phyloP scores from a whole-genome alignment of 192 early-diverging fungal species.

The Linnemannia elongata region DNA sequence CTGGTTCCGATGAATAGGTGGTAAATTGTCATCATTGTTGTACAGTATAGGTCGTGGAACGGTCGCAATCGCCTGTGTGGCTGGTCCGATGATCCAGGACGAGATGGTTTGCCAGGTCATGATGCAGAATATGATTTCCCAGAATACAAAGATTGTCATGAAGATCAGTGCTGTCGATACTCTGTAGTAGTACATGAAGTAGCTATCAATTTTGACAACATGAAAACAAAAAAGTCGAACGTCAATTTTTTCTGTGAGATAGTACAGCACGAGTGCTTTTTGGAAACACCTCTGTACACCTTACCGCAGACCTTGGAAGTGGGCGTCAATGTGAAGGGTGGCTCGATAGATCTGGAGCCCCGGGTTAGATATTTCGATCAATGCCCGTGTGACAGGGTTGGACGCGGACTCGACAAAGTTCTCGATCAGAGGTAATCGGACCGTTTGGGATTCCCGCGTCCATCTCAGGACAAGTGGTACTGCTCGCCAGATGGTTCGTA shows the following conservation, averaged over 20 bases:
- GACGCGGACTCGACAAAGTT: constrained; percentile 33
- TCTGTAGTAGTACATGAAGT: constrained; percentile 61
- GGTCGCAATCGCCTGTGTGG: not conserved
- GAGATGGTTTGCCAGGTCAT: constrained; percentile 51
- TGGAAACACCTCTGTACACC: not conserved
- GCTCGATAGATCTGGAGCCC: constrained; percentile 58
- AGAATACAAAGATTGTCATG: constrained; percentile 44
- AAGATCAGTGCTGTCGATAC: constrained; percentile 54
- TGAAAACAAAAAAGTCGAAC: too few species aligned
- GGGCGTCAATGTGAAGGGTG: constrained; percentile 60
- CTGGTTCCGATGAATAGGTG: not conserved
- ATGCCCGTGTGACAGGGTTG: constrained; percentile 49
- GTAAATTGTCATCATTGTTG: not conserved
- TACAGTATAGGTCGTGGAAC: not conserved
- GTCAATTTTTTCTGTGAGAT: too few species aligned
- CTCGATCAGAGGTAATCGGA: constrained; percentile 39
- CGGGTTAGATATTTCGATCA: constrained; percentile 51
- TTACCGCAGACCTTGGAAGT: constrained; percentile 65
- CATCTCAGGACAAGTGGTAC: constrained; percentile 38
- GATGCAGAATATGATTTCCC: constrained; percentile 57
- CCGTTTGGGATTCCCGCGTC: constrained; percentile 38
- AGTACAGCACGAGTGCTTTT: not conserved
- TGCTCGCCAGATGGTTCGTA: constrained; percentile 43
- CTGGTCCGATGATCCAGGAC: not conserved
- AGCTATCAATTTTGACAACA: constrained; percentile 18